These are phyloP conservation scores for Xanthoparmelia taractica DNA, from an alignment of 495 filamentous ascomycete genomes.

Conservation along the genomic window DNA sequence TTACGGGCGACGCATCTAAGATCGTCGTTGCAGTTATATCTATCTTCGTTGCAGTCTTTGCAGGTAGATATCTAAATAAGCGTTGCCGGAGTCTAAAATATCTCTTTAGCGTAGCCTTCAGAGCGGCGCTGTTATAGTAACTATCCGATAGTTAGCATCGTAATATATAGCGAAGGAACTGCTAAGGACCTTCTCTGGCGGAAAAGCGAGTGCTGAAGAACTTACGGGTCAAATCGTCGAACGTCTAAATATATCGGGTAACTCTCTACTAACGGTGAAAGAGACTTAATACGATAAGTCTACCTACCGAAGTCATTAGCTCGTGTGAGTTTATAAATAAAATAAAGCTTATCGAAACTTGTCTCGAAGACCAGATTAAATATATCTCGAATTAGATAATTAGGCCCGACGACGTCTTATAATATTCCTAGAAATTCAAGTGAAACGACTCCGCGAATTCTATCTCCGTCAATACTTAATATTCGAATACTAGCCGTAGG, in stretches of 20 bases:
- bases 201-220: not conserved
- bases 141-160: not conserved
- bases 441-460: constrained; percentile 7
- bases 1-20: not conserved
- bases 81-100: not conserved
- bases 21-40: constrained; percentile 3
- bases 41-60: not conserved
- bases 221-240: constrained; percentile 1
- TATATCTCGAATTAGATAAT: constrained; percentile 6
- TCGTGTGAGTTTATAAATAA: not conserved
- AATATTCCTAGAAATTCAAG: constrained; percentile 10
- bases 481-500: not conserved
- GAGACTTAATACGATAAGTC: constrained; percentile 12
- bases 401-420: not conserved
- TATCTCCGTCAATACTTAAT: constrained; percentile 11
- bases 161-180: not conserved
- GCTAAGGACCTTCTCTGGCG: not conserved
- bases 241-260: not conserved
- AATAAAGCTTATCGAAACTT: constrained; percentile 7
- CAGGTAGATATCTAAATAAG: not conserved
- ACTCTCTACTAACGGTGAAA: constrained; percentile 4
- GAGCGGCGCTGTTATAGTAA: not conserved
- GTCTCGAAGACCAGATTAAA: constrained; percentile 11
- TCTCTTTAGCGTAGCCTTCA: not conserved
- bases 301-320: not conserved